Percentiles rank a stretch among this genome's conserved stretches.
Conservation (phyloP, 495 filamentous ascomycete genomes). For the Annulohypoxylon nitens region DNA sequence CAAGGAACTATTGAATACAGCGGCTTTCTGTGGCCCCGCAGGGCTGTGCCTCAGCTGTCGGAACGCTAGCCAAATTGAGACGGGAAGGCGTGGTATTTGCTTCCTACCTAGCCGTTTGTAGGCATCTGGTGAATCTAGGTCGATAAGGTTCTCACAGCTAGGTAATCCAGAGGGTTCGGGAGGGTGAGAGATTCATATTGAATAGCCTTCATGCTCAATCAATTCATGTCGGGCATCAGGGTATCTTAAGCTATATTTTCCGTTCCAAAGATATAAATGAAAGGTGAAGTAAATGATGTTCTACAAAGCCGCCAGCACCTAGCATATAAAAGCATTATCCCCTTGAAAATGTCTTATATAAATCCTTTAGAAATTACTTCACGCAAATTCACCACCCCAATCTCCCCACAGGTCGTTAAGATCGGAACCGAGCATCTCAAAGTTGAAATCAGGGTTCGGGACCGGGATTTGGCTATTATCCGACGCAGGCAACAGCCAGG, state of each 20-base stretch:
- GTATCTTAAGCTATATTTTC: conserved; percentile 38
- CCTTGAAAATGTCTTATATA: background rate
- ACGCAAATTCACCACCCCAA: conserved; percentile 45
- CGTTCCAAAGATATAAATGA: background rate
- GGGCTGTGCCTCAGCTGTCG: background rate
- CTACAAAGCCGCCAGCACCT: conserved; percentile 12
- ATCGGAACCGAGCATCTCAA: conserved; percentile 51
- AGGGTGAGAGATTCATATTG: background rate
- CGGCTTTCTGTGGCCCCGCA: background rate
- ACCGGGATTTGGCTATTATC: conserved; percentile 36
- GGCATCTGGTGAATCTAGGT: background rate
- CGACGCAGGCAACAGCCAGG: conserved; percentile 46
- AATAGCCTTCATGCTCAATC: conserved; percentile 2
- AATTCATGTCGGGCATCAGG: conserved; percentile 18
- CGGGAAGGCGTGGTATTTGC: background rate
- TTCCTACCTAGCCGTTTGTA: background rate
- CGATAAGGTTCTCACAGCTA: background rate
- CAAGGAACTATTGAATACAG: conserved; percentile 1
- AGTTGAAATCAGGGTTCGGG: conserved; percentile 51
- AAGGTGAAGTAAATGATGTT: background rate
- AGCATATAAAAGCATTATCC: background rate
- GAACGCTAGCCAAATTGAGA: background rate
- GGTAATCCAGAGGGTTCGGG: background rate
- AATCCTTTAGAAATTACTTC: conserved; percentile 11
- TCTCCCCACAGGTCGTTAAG: conserved; percentile 53